Base-by-base conservation (phyloP, 179 eudicot genomes). In the Silene coronaria region DNA sequence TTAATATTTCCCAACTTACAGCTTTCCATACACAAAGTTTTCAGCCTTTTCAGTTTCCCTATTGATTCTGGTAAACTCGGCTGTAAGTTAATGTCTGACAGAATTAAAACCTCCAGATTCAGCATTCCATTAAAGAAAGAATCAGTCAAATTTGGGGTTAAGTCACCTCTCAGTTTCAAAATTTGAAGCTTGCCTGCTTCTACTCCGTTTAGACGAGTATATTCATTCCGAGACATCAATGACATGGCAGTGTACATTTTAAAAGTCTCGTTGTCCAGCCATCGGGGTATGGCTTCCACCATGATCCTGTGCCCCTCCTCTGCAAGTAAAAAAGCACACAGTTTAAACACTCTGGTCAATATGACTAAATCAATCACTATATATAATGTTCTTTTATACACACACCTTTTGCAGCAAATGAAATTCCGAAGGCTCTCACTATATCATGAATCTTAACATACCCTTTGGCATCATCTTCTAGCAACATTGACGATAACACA, bases 201-300 rank as follows among this genome's bases (percentile, higher is more conserved):
- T 4, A 53, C 14, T n/a, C 75, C 75, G 12, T 9, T 17, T 30
- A 72, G 75, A 27, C 75, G 46, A 28, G 64, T 23, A 72, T 57
- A 58, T 28, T 72, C 38, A 32, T 21, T 14, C 64, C 65, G 8
- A 28, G 75, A 72, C 38, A n/a, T 57, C 75, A 72, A 57, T 57
- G 75, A 55, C 36, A 72, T 72, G 64, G 65, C 75, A 1, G 75
- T 72, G 65, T 55, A 72, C 65, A 30, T 21, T 28, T 72, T 57
- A 5, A 28, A 32, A 55, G 46, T 28, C 64, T 72, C 75, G 23
- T 72, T 16, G 1, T 5, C 75, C 48, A 72, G 64, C 75, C 64
- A 72, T 5, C 75, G 75, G 21, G 75, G 75, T 16, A 72, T 72
- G 16, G 24, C 45, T 57, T 72, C 75, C 65, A 72, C 75, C 24